Evolutionary conservation across 2,329 filamentous ascomycete species (phyloP), one percentile per base, ranked within the genome.

Genomic region (Ampelomyces quisqualis): DNA sequence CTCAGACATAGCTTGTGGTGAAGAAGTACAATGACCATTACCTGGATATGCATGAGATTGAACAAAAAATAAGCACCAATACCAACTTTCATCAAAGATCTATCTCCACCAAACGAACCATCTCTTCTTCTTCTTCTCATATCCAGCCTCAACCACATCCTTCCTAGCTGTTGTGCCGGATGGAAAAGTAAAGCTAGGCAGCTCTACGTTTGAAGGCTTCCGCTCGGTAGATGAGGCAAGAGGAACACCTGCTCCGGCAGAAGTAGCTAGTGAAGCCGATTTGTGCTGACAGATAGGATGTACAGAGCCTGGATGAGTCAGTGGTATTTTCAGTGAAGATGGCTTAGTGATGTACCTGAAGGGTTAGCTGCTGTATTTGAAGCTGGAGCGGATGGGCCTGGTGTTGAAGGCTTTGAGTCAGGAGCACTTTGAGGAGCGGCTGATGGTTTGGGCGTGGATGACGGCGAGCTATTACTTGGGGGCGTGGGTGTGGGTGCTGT

Each of bases 271-370:
- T 17, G 29, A 18, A n/a, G 32, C 35, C 18, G 22, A 15, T 11
- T 38, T 38, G 18, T 28, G 29, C 7, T 8, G 14, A 17, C 40
- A 42, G 22, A 33, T 33, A 2, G 40, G 22, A 29, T 38, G 34
- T 18, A 13, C 13, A 4, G 40, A 20, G 3, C 14, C 40, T 42
- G 22, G 7, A 17, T 23, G 13, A 10, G 8, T 31, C 7, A 11
- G 6, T 8, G 14, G 5, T 18, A 28, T 23, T 14, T 29, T 24
- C 34, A 18, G 14, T 3, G 14, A 17, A 19, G 15, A 31, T 9
- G 7, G 13, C 10, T 17, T 26, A 9, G 13, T 7, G 15, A 34
- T 15, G 21, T 17, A 34, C 8, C 21, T 18, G 21, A 24, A 17
- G 14, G 22, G 14, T 17, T 17, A n/a, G 13, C 8, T 9, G 32